These are phyloP conservation scores for Pouteria glomerata DNA, from an alignment of 148 eudicot genomes.

Conservation along the genomic window DNA sequence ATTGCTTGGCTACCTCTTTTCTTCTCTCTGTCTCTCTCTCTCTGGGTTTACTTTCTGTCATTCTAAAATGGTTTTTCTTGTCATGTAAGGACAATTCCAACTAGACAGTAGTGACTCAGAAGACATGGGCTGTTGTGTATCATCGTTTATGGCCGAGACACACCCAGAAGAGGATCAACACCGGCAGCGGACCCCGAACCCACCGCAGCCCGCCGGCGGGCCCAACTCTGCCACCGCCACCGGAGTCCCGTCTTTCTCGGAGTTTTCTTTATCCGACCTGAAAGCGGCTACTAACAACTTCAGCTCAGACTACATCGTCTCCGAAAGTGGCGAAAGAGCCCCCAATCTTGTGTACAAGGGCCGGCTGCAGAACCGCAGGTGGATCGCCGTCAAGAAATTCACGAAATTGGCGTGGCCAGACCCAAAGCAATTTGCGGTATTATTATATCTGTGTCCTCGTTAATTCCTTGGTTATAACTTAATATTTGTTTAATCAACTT, in stretches of 20 bases:
- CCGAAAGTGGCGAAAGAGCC: constrained; percentile 74
- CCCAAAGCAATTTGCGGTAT: constrained; percentile 77
- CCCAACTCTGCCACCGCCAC: constrained; percentile 4
- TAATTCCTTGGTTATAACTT: not conserved
- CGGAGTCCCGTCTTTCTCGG: constrained; percentile 46
- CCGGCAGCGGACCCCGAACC: constrained; percentile 7
- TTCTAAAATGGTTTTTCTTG: not conserved
- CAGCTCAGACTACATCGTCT: constrained; percentile 58
- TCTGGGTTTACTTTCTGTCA: not conserved
- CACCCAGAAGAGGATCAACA: constrained; percentile 28
- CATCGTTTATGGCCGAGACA: constrained; percentile 33
- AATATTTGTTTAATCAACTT: not conserved
- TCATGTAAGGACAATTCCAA: not conserved
- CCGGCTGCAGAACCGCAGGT: constrained; percentile 46
- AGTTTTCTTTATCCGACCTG: constrained; percentile 55
- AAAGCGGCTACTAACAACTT: constrained; percentile 71
- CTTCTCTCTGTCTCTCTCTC: not conserved
- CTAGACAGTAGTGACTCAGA: not conserved
- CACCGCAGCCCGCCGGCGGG: constrained; percentile 12
- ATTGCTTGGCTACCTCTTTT: too few relatives aligned
- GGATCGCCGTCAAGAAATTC: constrained; percentile 85
- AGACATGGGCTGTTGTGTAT: constrained; percentile 64
- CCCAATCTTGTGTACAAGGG: constrained; percentile 78
- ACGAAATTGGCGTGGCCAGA: constrained; percentile 83
- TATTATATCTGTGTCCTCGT: not conserved